Percentiles rank a stretch among this genome's conserved stretches.
Evolutionary conservation across 345 rosid genomes (phyloP).

Genomic region (Clarkia xantiana): DNA sequence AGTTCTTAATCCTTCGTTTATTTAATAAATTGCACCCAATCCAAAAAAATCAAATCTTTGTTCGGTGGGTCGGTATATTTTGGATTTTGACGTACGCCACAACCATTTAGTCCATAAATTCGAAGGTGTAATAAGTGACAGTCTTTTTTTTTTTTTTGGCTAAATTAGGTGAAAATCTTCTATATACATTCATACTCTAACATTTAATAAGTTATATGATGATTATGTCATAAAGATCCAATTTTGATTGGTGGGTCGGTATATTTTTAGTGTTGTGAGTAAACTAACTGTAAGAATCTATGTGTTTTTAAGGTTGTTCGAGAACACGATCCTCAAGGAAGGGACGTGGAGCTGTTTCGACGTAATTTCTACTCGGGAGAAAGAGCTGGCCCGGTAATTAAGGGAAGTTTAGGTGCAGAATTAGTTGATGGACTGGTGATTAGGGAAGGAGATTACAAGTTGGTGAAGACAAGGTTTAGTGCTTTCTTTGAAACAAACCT

Average conservation of each 20-base stretch:
- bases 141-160: neutral
- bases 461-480: slow-evolving; percentile 79
- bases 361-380: slow-evolving; percentile 39
- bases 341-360: slow-evolving; percentile 73
- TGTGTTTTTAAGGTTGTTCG: slow-evolving; percentile 52
- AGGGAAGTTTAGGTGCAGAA: slow-evolving; percentile 50
- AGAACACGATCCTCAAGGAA: slow-evolving; percentile 61
- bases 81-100: no score
- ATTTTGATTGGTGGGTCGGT: neutral
- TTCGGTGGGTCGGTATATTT: no score
- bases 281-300: no score
- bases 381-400: slow-evolving; percentile 40
- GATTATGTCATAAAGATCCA: neutral
- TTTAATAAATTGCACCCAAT: no score
- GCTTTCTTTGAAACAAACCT: slow-evolving; percentile 73
- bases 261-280: no score
- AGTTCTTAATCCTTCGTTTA: no score
- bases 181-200: no score
- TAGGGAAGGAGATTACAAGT: slow-evolving; percentile 61
- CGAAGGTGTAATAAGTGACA: no score
- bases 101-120: no score
- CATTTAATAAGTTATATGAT: no score
- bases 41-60: no score
- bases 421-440: slow-evolving; percentile 60
- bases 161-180: no score